phyloP scores from a whole-genome alignment of 164 flowering plant species.

The Macadamia tetraphylla region DNA sequence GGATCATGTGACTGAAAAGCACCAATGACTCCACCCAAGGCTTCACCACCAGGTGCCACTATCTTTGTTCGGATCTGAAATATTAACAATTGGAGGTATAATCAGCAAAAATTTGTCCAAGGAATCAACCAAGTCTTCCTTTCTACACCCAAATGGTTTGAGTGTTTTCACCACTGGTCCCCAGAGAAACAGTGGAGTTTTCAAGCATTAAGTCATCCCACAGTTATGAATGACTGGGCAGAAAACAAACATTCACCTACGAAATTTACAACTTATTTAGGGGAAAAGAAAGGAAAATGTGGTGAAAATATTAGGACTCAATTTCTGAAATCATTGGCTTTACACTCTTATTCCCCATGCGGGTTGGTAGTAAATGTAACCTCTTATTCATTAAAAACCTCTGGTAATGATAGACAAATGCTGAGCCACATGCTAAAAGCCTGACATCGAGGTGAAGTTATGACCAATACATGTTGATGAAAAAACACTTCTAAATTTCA shows the following conservation, averaged over 20 bases:
- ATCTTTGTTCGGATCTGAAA: conserved; percentile 79
- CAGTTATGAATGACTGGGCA: background rate
- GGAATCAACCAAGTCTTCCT: no score
- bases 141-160: no score
- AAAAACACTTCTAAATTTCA: no score
- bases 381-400: no score
- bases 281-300: no score
- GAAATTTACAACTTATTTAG: no score
- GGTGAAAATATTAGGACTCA: no score
- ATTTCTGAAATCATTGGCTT: no score
- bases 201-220: background rate
- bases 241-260: background rate
- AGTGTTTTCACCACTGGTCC: no score
- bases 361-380: no score
- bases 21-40: conserved; percentile 81
- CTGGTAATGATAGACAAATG: background rate
- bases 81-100: background rate
- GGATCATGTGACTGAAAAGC: conserved; percentile 68
- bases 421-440: background rate
- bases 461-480: background rate
- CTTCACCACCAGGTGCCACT: conserved; percentile 95
- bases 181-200: background rate
- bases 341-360: no score
- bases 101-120: background rate
- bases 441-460: background rate